Base-by-base conservation (phyloP, 768 basidiomycete genomes). In the Hortiboletus campestris region DNA sequence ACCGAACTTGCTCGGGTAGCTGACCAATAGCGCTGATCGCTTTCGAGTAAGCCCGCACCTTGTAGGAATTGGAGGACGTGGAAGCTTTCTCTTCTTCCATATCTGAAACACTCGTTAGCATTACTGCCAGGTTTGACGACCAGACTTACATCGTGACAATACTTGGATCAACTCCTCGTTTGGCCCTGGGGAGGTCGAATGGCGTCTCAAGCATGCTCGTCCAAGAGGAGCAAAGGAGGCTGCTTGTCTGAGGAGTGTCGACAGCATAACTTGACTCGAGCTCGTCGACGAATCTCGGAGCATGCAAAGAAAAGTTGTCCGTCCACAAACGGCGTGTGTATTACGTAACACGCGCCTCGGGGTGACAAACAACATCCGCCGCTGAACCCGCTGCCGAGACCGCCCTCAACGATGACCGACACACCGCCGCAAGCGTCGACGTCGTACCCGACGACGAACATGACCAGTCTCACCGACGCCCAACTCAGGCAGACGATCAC, bases 401-500 rank as follows among this genome's bases (percentile, higher is more conserved):
- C 34, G 49, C 11, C 32, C 39, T 51, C 48, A 36, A 57, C 60
- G 56, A 73, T 72, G 71, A 44, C 69, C 56, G 67, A 65, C 57
- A 57, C 68, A 47, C 62, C 68, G 16, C 53, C 63, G 19, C 52
- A 60, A 40, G 52, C 71, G 48, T 63, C 71, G 63, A 62, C 63
- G 34, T 57, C 64, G 49, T 73, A 74, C 54, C 67, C 67, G 49
- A 70, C 68, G 29, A 65, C 68, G 42, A 67, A 72, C 50, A 74
- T 76, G 66, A 69, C 72, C 29, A 71, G 60, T 51, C 80, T 89
- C 76, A 75, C 85, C 1, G 86, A 87, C 65, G 74, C 78, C 48
- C 85, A 88, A 61, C 77, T 89, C 44, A 75, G 78, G 28, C 84
- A 87, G 65, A 83, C 84, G 17, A 81, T 86, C 55, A 80, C 72